Percentiles rank a stretch among this genome's conserved stretches.
Conservation (phyloP, 768 basidiomycete species). For the Kwoniella dendrophila region DNA sequence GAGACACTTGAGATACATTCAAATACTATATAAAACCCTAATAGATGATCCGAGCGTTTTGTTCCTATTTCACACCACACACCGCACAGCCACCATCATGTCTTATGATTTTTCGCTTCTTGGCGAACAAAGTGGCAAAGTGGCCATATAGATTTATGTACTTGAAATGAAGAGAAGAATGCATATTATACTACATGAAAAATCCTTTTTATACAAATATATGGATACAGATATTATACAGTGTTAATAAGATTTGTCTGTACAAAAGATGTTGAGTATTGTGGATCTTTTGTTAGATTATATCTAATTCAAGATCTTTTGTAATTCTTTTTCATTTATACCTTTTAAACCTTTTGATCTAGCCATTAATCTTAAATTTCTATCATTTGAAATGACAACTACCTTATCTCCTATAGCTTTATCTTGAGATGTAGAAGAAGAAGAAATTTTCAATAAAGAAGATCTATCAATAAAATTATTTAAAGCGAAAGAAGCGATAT, state of each 20-base stretch:
- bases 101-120: not conserved
- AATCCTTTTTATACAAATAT: not conserved
- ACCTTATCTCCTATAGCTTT: conserved; percentile 64
- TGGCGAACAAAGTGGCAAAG: not conserved
- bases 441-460: conserved; percentile 63
- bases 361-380: conserved; percentile 89
- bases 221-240: conserved; percentile 1
- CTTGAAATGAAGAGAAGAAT: too few species aligned
- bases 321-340: conserved; percentile 83
- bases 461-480: conserved; percentile 90
- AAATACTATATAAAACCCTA: too few species aligned
- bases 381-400: conserved; percentile 84
- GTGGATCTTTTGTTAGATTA: not conserved
- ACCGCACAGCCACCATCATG: conserved; percentile 13
- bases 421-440: conserved; percentile 20
- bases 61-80: not conserved
- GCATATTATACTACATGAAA: not conserved
- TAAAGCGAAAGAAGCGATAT: conserved; percentile 88
- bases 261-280: not conserved
- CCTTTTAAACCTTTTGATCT: conserved; percentile 81
- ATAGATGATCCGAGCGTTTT: not conserved
- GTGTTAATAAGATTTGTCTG: not conserved
- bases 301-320: conserved; percentile 61
- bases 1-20: too few species aligned
- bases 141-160: too few species aligned